Evolutionary conservation across 805 yeast species (phyloP), one percentile per base, ranked within the genome.

Genomic region (Starmerella floricola): DNA sequence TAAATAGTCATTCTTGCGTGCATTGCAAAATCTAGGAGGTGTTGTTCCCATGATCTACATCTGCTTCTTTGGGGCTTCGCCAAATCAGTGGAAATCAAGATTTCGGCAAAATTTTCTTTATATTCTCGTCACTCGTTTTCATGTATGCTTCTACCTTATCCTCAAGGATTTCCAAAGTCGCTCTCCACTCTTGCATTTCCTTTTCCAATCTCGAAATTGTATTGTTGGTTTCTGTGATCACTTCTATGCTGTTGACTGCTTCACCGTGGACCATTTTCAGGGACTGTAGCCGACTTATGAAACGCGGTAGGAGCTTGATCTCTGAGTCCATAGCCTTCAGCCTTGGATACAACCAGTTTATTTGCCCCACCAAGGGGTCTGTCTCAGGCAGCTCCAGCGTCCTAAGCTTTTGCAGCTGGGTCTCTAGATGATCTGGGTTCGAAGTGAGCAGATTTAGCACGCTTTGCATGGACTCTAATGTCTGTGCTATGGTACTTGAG

Each of bases 241-340:
- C 31, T 16, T 27, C 32, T 4, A 10, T 29, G 8, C 26, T 15
- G 15, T 28, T 6, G 2, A 29, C 26, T 3, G 34, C n/a, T 15
- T 40, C 37, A 6, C 33, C 21, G 23, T 48, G 52, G 3, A 47
- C 38, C 8, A 12, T 8, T 12, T 29, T 21, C 21, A 48, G 28
- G 2, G 50, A 40, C 18, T 43, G 45, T 2, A 48, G 30, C 16
- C 52, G 38, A 20, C 46, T 38, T 2, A 36, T 31, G 2, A 47
- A 28, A 2, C 31, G 23, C 2, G 52, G 52, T 2, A 48, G 19
- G 3, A 20, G 21, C 15, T 16, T 23, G 6, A 48, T 20, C 4
- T 40, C 36, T 17, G 29, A 30, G 16, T 40, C 47, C 6, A 35
- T 5, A 6, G n/a, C 23, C 2, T 15, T n/a, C 11, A 44, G 33